Base-by-base conservation (phyloP, 2,329 filamentous ascomycete species). In the Cladophialophora psammophila region DNA sequence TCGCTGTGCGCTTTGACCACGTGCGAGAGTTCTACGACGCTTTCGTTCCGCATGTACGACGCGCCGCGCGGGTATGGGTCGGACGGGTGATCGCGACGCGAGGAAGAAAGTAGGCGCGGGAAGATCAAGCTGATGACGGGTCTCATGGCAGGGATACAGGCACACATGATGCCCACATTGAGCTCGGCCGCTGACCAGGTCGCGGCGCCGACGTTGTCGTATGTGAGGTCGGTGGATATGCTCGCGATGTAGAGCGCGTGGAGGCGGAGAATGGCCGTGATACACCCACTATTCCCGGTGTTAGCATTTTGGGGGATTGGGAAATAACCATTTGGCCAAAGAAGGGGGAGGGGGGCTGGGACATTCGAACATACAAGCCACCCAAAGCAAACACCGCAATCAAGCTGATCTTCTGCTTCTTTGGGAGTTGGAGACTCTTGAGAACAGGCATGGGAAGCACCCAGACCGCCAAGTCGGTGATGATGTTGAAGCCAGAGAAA, bases 401-500 rank as follows among this genome's bases (percentile, higher is more conserved):
- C 5, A 87, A 75, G 2, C 81, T 79, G 15, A 81, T 66, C 40
- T 81, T 81, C 66, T 87, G 84, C 53, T 79, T 81, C 10, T 72
- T 69, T 0, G 84, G 82, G 42, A 87, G 76, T 58, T 83, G 79
- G 1, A 85, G 74, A 15, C 77, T 75, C 69, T 81, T 76, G 8
- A 85, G 78, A 2, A 81, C 82, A 26, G 78, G 78, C 54, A 87
- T 81, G 1, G 85, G 85, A 3, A 88, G 76, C 0, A 83, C 73
- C 40, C 85, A 84, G n/a, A 85, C 81, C 10, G 84, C 73, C 52
- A 89, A 81, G 74, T 90, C 86, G 6, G 86, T 88, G 52, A 84
- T 72, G 55, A 88, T 88, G 75, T 89, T 89, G 69, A 88, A 81
- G 34, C 85, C 83, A 1, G 87, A 86, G 40, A 87, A 81, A 40